Base-by-base conservation (phyloP, 495 filamentous ascomycete species). In the Hyaloscypha variabilis region DNA sequence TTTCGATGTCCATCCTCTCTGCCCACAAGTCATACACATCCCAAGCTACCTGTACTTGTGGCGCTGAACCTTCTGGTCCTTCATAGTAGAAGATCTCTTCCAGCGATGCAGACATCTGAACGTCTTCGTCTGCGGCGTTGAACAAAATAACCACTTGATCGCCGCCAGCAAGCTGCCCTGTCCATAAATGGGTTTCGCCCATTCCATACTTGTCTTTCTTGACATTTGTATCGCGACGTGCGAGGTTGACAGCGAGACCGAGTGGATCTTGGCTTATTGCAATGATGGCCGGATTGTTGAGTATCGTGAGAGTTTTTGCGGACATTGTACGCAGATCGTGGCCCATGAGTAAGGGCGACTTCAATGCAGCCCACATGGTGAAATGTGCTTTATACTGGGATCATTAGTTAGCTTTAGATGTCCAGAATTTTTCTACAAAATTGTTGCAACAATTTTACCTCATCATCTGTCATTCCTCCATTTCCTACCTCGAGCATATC, bases 11-110 rank as follows among this genome's bases (percentile, higher is more conserved):
- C 82, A 86, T 83, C 14, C 83, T 74, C 42, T 78, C 76, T 14
- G 76, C 83, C 84, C 84, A 87, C 5, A 86, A 73, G 67, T 87
- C 84, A 67, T 81, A 82, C 1, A 87, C 71, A 62, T 82, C 80
- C 82, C 83, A 85, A 4, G 51, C 59, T 58, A 70, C 63, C 8
- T 76, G 62, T 25, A 77, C 65, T 60, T 76, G 71, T 19, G 72
- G 65, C 14, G 75, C 76, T 3, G 70, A 72, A 31, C 80, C 80
- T 6, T 70, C 75, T 19, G 74, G 72, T 8, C 77, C 74, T 25
- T 74, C 69, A 31, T 77, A 75, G 72, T 79, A 64, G 68, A 86
- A 87, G 39, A 87, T 82, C 36, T 86, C 83, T 26, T 74, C 70
- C 36, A 85, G 75, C 2, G 78, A 79, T 8, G 79, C 80, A 60